Conservation (phyloP, 192 early-diverging fungal species). For the Coemansia sp. region DNA sequence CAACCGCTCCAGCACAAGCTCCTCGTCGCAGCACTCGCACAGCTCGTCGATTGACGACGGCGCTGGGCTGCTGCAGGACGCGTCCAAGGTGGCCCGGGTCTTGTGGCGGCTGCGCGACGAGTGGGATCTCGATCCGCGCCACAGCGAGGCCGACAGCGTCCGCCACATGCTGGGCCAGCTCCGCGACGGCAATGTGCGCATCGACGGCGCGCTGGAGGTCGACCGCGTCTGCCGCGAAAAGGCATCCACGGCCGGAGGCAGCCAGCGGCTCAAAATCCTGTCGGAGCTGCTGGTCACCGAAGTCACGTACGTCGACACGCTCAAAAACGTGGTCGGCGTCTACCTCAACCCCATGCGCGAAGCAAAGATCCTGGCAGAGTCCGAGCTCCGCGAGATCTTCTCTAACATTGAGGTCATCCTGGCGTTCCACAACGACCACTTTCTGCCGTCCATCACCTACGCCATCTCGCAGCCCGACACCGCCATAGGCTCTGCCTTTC, state of each 20-base stretch:
- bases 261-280: constrained; percentile 65
- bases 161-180: constrained; percentile 26
- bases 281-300: constrained; percentile 84
- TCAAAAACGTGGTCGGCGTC: constrained; percentile 70
- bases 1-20: constrained; percentile 21
- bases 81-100: constrained; percentile 27
- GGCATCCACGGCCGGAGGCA: constrained; percentile 23
- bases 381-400: constrained; percentile 73
- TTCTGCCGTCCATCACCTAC: constrained; percentile 59
- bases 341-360: constrained; percentile 61
- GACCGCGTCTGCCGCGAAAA: constrained; percentile 33
- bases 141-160: constrained; percentile 30
- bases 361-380: constrained; percentile 53
- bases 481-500: constrained; percentile 75
- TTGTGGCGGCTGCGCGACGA: constrained; percentile 53
- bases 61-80: constrained; percentile 24
- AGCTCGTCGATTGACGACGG: constrained; percentile 23
- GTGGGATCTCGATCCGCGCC: constrained; percentile 49
- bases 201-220: constrained; percentile 22
- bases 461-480: constrained; percentile 34
- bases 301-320: constrained; percentile 80
- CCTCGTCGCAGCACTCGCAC: constrained; percentile 27
- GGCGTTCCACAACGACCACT: constrained; percentile 65
- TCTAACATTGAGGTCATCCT: constrained; percentile 80
- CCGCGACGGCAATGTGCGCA: constrained; percentile 17